Evolutionary conservation across 495 filamentous ascomycete genomes (phyloP).

Genomic region (Trichoderma parareesei): DNA sequence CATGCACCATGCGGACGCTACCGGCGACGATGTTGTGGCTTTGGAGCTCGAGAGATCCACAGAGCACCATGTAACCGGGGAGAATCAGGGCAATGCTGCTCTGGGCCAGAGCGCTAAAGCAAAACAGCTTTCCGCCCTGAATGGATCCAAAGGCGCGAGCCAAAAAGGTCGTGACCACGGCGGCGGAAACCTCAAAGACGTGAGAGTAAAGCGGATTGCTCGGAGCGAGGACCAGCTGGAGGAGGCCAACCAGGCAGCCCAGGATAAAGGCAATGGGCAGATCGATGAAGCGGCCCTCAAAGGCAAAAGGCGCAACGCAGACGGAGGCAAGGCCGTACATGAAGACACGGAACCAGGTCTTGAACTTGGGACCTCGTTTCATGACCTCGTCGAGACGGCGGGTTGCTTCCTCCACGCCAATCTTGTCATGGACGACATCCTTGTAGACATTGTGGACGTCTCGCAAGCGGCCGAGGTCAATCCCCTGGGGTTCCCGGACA

Average conservation of each 20-base stretch:
- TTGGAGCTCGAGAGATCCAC: constrained; percentile 80
- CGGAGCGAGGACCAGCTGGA: constrained; percentile 76
- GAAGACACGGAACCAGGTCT: constrained; percentile 62
- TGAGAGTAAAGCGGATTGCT: constrained; percentile 75
- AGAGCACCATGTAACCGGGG: constrained; percentile 62
- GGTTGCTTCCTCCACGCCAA: constrained; percentile 79
- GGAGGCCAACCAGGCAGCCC: constrained; percentile 69
- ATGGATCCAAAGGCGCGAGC: constrained; percentile 85
- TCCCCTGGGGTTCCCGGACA: constrained; percentile 63
- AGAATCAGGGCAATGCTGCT: constrained; percentile 87
- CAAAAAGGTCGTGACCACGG: constrained; percentile 82
- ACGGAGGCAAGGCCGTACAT: constrained; percentile 82
- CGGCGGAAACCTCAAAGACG: constrained; percentile 84
- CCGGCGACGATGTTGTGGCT: constrained; percentile 80
- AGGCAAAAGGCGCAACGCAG: constrained; percentile 78
- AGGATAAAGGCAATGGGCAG: constrained; percentile 82
- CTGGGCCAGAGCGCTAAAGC: constrained; percentile 88
- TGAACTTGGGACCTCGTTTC: constrained; percentile 53
- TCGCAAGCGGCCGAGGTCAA: constrained; percentile 76
- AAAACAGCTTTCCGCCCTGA: constrained; percentile 61
- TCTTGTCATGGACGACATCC: constrained; percentile 80
- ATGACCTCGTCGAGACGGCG: constrained; percentile 59
- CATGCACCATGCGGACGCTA: constrained; percentile 91
- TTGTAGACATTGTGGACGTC: constrained; percentile 91
- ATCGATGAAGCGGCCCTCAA: constrained; percentile 78